Conservation (phyloP, 352 stramenopile genomes). For the Elongisporangium prolatum region DNA sequence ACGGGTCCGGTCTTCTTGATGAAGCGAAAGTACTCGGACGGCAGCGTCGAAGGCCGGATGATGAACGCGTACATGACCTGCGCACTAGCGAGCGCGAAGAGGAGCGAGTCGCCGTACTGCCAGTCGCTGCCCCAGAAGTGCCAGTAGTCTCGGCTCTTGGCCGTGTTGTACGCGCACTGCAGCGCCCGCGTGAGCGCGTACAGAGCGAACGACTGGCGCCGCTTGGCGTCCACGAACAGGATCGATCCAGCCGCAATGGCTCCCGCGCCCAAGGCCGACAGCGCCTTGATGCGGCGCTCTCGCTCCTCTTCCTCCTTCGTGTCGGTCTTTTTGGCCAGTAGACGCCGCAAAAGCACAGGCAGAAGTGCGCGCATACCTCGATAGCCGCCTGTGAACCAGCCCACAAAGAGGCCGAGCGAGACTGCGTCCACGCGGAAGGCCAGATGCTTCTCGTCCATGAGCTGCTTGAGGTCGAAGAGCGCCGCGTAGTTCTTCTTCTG, state of each 20-base stretch:
- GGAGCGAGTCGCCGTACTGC: slow-evolving; percentile 70
- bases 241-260: slow-evolving; percentile 58
- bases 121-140: slow-evolving; percentile 88
- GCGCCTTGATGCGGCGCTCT: slow-evolving; percentile 28
- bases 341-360: slow-evolving; percentile 32
- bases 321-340: slow-evolving; percentile 4
- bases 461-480: slow-evolving; percentile 42
- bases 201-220: slow-evolving; percentile 69
- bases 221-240: slow-evolving; percentile 39
- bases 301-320: slow-evolving; percentile 6
- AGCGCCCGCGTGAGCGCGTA: slow-evolving; percentile 80
- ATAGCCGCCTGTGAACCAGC: slow-evolving; percentile 83
- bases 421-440: slow-evolving; percentile 81
- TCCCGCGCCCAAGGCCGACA: slow-evolving; percentile 49
- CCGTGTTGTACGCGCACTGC: slow-evolving; percentile 84
- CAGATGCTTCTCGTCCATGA: slow-evolving; percentile 76
- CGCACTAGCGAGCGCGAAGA: slow-evolving; percentile 73
- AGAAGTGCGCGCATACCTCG: slow-evolving; percentile 49
- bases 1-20: slow-evolving; percentile 73
- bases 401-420: slow-evolving; percentile 81
- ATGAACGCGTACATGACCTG: slow-evolving; percentile 88
- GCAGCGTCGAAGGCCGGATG: slow-evolving; percentile 66
- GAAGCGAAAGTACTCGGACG: slow-evolving; percentile 78
- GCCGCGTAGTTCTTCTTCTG: slow-evolving; percentile 37
- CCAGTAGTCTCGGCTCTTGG: slow-evolving; percentile 71